Evolutionary conservation across 179 eudicot species (phyloP).

Genomic region (Gypsophila paniculata): DNA sequence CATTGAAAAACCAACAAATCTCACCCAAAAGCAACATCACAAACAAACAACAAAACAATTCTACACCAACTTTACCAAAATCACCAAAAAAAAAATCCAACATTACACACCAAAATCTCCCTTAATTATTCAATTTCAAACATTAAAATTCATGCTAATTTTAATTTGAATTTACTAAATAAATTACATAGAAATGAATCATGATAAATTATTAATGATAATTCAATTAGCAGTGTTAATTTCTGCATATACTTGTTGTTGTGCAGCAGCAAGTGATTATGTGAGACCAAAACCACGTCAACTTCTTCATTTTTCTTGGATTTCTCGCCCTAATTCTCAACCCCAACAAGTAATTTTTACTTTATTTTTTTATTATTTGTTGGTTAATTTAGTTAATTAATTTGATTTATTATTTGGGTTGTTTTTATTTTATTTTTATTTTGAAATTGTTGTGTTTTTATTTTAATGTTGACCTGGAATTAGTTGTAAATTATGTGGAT

Average conservation of each 20-base stretch:
- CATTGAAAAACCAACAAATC: too few relatives aligned
- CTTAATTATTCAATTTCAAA: too few relatives aligned
- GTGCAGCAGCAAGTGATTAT: constrained; percentile 43
- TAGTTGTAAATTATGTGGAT: too few relatives aligned
- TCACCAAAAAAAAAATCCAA: too few relatives aligned
- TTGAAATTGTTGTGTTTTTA: not conserved
- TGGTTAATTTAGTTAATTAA: not conserved
- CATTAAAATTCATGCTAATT: not conserved
- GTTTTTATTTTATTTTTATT: not conserved
- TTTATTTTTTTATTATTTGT: not conserved
- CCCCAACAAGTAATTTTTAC: constrained; percentile 62
- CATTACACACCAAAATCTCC: not conserved
- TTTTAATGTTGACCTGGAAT: too few relatives aligned
- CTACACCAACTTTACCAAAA: too few relatives aligned
- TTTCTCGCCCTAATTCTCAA: constrained; percentile 34
- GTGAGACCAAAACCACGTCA: constrained; percentile 69
- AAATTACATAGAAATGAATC: constrained; percentile 23
- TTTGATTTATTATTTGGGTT: not conserved
- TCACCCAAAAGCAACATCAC: too few relatives aligned
- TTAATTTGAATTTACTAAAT: not conserved
- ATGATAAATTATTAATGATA: not conserved
- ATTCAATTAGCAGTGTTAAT: constrained; percentile 18
- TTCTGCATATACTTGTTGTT: constrained; percentile 12
- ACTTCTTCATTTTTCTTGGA: constrained; percentile 50
- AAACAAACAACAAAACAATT: too few relatives aligned